These are phyloP conservation scores for Trichoderma koningii DNA, from an alignment of 2,329 filamentous ascomycete species.

Conservation along the genomic window DNA sequence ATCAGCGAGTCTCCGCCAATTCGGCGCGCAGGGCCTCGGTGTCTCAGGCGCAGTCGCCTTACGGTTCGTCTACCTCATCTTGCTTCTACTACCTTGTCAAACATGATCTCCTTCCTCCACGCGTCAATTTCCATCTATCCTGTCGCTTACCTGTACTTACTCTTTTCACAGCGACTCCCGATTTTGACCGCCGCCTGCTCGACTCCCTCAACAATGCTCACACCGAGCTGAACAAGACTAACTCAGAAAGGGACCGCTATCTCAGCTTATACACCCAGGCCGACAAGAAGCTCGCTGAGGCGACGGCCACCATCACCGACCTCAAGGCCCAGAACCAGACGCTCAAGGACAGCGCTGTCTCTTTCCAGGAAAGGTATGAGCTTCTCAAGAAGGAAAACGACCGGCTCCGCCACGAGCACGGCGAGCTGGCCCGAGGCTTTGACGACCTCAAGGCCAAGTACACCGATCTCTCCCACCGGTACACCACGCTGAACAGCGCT, in stretches of 20 bases:
- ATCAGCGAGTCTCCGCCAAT: slow-evolving; percentile 30
- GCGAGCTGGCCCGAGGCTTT: slow-evolving; percentile 34
- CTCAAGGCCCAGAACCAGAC: slow-evolving; percentile 29
- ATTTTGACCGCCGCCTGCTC: slow-evolving; percentile 29
- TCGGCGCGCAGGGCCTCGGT: slow-evolving; percentile 31
- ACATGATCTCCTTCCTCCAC: no score
- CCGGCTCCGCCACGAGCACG: slow-evolving; percentile 37
- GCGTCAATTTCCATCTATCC: no score
- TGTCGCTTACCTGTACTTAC: slow-evolving; percentile 16
- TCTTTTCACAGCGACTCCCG: slow-evolving; percentile 17
- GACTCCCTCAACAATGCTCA: slow-evolving; percentile 32
- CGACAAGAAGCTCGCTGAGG: slow-evolving; percentile 38
- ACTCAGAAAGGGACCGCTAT: slow-evolving; percentile 33
- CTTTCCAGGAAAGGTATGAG: slow-evolving; percentile 31
- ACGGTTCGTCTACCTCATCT: slow-evolving; percentile 23
- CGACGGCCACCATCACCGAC: slow-evolving; percentile 29
- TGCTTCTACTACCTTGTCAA: no score
- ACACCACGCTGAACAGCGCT: slow-evolving; percentile 34
- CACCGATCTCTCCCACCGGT: slow-evolving; percentile 37
- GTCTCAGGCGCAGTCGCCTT: slow-evolving; percentile 30
- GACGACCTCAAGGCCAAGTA: slow-evolving; percentile 36
- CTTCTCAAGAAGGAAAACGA: slow-evolving; percentile 31
- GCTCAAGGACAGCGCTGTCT: slow-evolving; percentile 28
- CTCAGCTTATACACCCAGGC: slow-evolving; percentile 35
- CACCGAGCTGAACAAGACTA: slow-evolving; percentile 34